These are phyloP conservation scores for Ustilago hordei DNA, from an alignment of 1,284 basidiomycete genomes.

Conservation along the genomic window DNA sequence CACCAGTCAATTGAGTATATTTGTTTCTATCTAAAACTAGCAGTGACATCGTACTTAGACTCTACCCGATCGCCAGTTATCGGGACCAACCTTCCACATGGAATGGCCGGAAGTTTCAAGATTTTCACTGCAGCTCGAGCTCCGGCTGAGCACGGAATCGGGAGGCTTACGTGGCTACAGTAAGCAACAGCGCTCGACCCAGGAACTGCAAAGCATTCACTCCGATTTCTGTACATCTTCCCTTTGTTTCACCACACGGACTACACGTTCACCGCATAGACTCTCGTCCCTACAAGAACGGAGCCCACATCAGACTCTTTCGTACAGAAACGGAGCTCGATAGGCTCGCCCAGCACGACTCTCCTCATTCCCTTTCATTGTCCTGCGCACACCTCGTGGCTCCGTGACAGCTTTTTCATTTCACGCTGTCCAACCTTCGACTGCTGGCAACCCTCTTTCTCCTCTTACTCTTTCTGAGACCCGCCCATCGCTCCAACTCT, in stretches of 20 bases:
- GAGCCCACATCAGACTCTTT: slow-evolving; percentile 5
- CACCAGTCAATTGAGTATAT: too few species aligned
- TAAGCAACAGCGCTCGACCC: background rate
- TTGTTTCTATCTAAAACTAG: too few species aligned
- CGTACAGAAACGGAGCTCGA: background rate
- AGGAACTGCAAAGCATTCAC: background rate
- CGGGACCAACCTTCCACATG: background rate
- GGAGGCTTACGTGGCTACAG: slow-evolving; percentile 3
- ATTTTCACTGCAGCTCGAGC: background rate
- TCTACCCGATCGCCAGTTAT: too few species aligned
- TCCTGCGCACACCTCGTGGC: background rate
- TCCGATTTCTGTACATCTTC: background rate
- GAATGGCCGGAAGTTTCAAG: background rate
- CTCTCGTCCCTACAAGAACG: background rate
- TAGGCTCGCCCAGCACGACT: slow-evolving; percentile 9
- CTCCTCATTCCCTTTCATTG: background rate
- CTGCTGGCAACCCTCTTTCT: slow-evolving; percentile 15
- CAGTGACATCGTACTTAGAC: too few species aligned
- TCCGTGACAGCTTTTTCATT: background rate
- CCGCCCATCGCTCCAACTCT: slow-evolving; percentile 28
- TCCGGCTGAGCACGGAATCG: slow-evolving; percentile 2
- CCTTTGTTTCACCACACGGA: slow-evolving; percentile 14
- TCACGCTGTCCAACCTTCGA: slow-evolving; percentile 7
- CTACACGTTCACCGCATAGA: background rate
- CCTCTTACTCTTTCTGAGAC: slow-evolving; percentile 19